A percentile compares a stretch with the other conserved stretches of the same genome.
Conservation (phyloP, 495 filamentous ascomycete genomes). For the Cercophora samala region DNA sequence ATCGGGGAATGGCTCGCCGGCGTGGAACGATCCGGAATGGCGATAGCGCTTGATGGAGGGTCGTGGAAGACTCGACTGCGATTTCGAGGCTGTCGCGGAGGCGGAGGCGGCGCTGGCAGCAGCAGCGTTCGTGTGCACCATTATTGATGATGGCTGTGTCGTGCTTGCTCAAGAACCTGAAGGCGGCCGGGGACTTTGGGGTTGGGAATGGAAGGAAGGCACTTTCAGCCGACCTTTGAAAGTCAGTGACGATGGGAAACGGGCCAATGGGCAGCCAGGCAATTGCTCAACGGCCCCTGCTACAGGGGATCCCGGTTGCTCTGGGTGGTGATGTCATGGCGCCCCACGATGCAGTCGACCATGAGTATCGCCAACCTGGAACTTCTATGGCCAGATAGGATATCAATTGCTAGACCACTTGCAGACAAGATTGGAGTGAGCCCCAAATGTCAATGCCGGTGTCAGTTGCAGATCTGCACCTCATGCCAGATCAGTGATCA, state of each 20-base stretch:
- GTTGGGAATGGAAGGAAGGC: too few species aligned
- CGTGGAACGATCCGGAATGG: constrained; percentile 47
- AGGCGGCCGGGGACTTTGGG: too few species aligned
- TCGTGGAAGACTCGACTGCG: constrained; percentile 21
- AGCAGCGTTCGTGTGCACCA: constrained; percentile 37
- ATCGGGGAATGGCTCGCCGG: constrained; percentile 45
- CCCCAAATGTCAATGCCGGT: too few species aligned
- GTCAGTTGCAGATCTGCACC: too few species aligned
- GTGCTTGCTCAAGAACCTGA: neutral
- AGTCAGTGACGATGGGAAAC: neutral
- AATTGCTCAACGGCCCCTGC: neutral
- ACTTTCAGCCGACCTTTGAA: neutral
- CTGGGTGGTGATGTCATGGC: neutral
- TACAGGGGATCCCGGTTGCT: neutral
- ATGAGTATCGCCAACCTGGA: neutral
- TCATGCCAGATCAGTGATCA: too few species aligned
- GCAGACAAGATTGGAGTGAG: too few species aligned
- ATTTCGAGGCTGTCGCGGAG: constrained; percentile 24
- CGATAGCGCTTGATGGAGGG: constrained; percentile 21
- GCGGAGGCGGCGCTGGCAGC: constrained; percentile 30
- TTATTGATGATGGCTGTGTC: constrained; percentile 13
- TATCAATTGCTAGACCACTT: too few species aligned
- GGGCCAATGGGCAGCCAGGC: neutral
- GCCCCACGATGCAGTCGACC: neutral
- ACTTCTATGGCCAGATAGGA: too few species aligned